These are phyloP conservation scores for Aspergillus sclerotialis DNA, from an alignment of 2,329 filamentous ascomycete genomes.

Conservation along the genomic window DNA sequence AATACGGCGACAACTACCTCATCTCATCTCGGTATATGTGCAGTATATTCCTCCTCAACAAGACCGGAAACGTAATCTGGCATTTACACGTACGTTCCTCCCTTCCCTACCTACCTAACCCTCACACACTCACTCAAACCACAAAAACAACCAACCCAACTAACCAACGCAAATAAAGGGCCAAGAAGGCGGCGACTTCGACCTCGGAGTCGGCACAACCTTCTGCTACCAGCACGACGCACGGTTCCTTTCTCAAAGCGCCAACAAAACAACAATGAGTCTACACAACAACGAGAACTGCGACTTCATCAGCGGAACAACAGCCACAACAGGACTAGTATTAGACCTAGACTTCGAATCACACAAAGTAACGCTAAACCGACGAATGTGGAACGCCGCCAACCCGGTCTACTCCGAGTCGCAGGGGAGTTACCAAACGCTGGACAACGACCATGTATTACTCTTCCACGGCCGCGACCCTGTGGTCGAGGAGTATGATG, in stretches of 20 bases:
- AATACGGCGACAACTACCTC: slow-evolving; percentile 15
- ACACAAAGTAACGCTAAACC: slow-evolving; percentile 10
- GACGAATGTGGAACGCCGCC: slow-evolving; percentile 13
- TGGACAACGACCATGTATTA: slow-evolving; percentile 18
- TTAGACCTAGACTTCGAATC: slow-evolving; percentile 14
- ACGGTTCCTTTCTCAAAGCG: slow-evolving; percentile 21
- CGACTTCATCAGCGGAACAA: slow-evolving; percentile 4
- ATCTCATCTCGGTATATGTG: slow-evolving; percentile 17
- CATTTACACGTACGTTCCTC: slow-evolving; percentile 15
- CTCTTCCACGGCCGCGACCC: slow-evolving; percentile 26
- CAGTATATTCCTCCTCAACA: slow-evolving; percentile 15
- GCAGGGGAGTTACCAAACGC: slow-evolving; percentile 18
- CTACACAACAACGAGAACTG: slow-evolving; percentile 24
- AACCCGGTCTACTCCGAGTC: slow-evolving; percentile 16
- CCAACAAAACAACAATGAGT: slow-evolving; percentile 18
- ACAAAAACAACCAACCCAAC: not conserved
- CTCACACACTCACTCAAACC: not conserved
- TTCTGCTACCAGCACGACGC: slow-evolving; percentile 26
- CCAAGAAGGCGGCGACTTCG: slow-evolving; percentile 18
- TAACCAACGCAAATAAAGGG: slow-evolving; percentile 11
- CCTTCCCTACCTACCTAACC: not conserved
- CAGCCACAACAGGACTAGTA: slow-evolving; percentile 15
- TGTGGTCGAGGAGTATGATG: slow-evolving; percentile 25
- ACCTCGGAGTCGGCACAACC: slow-evolving; percentile 8
- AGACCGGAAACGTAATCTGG: slow-evolving; percentile 20